Conservation (phyloP, 352 stramenopile species). For the Phytophthora sansomeana region DNA sequence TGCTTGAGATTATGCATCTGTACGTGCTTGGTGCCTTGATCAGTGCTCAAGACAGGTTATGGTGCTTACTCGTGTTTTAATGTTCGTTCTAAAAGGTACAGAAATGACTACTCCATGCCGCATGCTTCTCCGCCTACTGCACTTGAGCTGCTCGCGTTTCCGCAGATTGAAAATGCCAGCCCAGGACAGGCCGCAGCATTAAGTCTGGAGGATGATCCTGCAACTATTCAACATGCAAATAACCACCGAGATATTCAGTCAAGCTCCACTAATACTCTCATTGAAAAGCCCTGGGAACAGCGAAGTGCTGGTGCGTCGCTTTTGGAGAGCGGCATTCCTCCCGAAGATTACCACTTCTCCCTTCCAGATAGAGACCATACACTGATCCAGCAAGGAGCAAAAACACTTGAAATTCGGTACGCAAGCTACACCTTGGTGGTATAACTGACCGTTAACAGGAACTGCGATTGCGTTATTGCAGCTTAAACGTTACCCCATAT, state of each 20-base stretch:
- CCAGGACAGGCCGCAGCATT: neutral
- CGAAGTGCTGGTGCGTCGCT: constrained; percentile 6
- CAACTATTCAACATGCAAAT: constrained; percentile 9
- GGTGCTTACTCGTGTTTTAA: constrained; percentile 4
- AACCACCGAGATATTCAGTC: neutral
- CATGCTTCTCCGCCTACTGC: constrained; percentile 9
- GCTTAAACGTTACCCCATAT: constrained; percentile 71
- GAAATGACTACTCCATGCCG: constrained; percentile 21
- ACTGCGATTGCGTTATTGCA: constrained; percentile 11
- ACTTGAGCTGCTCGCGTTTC: constrained; percentile 38
- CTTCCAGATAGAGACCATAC: constrained; percentile 49
- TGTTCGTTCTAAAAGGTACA: constrained; percentile 22
- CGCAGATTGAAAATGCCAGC: constrained; percentile 3
- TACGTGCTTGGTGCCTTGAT: constrained; percentile 30
- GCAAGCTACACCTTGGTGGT: neutral
- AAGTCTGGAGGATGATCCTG: constrained; percentile 3
- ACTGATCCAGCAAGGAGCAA: constrained; percentile 56
- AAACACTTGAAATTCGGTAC: constrained; percentile 75
- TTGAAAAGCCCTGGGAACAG: constrained; percentile 39
- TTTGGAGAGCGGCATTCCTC: constrained; percentile 26
- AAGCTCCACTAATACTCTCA: constrained; percentile 8
- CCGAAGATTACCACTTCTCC: constrained; percentile 69
- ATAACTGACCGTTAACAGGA: neutral
- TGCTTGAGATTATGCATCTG: constrained; percentile 70
- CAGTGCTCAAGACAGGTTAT: neutral